Base-by-base conservation (phyloP, 2,329 filamentous ascomycete genomes). In the Colletotrichum destructivum region DNA sequence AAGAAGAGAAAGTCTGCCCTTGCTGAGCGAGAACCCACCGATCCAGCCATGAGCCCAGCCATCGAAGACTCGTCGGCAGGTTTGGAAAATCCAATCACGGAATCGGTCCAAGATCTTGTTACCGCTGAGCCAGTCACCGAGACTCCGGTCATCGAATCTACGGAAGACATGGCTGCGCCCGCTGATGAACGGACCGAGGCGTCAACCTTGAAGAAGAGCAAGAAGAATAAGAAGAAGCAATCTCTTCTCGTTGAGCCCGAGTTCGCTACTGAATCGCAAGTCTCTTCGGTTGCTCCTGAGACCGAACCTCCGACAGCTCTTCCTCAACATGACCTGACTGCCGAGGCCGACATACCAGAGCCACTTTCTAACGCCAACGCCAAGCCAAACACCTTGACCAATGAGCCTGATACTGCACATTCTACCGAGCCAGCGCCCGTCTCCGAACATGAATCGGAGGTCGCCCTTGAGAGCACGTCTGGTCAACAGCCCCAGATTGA, bases 1-100 rank as follows among this genome's bases (percentile, higher is more conserved):
- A 78, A 78, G 72, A 78, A 81, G 65, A 75, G 71, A 62, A 69
- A 63, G 16, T 65, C 72, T 35, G 42, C 16, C 18, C 15, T 55
- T 18, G 18, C n/a, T 73, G 66, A 73, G 61, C 57, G n/a, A 16
- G 66, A 64, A 23, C 4, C 7, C 12, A 52, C 47, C 21, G 3
- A 38, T 23, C n/a, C 44, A 16, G 23, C 11, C 44, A 54, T 18
- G 35, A 38, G 61, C n/a, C n/a, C 38, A 16, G 23, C 11, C 44
- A 54, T 15, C 40, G 44, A 63, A 7, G 47, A 64, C 5, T 21
- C 26, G n/a, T 31, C n/a, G 4, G 8, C 55, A 31, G 6, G 38
- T 11, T 5, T 35, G n/a, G 56, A 62, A 44, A 31, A 49, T 3
- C 7, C 38, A 23, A 13, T 21, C 8, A 40, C 38, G 11, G 8